Base-by-base conservation (phyloP, 768 basidiomycete genomes). In the Leccinum arenicola region DNA sequence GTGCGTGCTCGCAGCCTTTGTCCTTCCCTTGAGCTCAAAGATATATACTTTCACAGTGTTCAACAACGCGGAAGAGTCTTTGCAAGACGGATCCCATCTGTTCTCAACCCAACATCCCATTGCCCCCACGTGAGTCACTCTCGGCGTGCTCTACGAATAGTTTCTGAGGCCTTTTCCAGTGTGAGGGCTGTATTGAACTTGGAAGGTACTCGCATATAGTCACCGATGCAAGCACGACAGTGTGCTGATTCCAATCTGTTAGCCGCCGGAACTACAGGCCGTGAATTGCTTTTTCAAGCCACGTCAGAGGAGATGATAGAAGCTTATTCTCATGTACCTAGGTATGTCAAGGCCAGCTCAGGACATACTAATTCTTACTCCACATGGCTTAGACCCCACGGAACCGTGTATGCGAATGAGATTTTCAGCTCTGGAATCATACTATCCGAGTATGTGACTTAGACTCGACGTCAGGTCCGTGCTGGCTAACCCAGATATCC, bases 301-400 rank as follows among this genome's bases (percentile, higher is more conserved):
- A 98, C 95, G 0, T 93, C 91, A 6, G 85, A 93, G 67, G 84
- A 97, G 72, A 97, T 98, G 95, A 91, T 97, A 6, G 81, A 88
- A 51, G 95, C 93, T 0, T 95, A 95, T 68, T 84, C 91, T 0
- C 82, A 86, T 64, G 92, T 92, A 0, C 93, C 94, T 3, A 80
- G 89, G 90, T 97, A 10, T 85, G 91, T 11, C 92, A 93, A 1
- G 86, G 35, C 35, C 3, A 27, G 2, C 6, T 15, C 6, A 43
- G 14, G 47, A 57, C 9, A 47, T 43, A 14, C 48, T 49, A 27
- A 23, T 23, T 23, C 23, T 23, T 92, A 0, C 93, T 6, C 27
- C 4, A 25, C 21, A n/a, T 27, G 11, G 6, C 52, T 36, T 49
- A 88, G 90, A 64, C 95, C 96, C 0, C 90, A 88, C 57, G 96